A percentile compares a stretch with the other conserved stretches of the same genome.
Evolutionary conservation across 495 filamentous ascomycete species (phyloP).

Genomic region (Podospora anserina): DNA sequence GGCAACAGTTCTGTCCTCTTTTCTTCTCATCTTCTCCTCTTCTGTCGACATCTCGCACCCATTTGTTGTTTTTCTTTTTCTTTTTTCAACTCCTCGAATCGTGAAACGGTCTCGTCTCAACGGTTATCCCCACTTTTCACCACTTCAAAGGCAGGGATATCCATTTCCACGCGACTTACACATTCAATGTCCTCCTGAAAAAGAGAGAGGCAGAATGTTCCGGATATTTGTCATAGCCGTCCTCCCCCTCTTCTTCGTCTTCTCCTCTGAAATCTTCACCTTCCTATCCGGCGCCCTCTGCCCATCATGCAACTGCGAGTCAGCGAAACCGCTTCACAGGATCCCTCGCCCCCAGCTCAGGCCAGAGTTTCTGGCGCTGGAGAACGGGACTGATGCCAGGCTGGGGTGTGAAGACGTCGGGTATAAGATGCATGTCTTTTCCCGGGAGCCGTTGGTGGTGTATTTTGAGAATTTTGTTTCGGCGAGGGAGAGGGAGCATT

Average conservation of each 20-base stretch:
- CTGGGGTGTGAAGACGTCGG: slow-evolving; percentile 31
- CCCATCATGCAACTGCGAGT: slow-evolving; percentile 4
- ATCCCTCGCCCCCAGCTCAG: slow-evolving; percentile 41
- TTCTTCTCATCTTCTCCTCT: neutral
- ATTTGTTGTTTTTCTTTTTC: neutral
- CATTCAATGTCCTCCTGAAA: neutral
- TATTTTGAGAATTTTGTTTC: slow-evolving; percentile 47
- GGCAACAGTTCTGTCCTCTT: neutral
- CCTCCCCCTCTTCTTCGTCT: slow-evolving; percentile 26
- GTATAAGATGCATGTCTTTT: slow-evolving; percentile 42
- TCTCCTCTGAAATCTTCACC: slow-evolving; percentile 26
- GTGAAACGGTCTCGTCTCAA: neutral
- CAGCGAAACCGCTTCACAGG: slow-evolving; percentile 26
- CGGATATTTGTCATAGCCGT: slow-evolving; percentile 25
- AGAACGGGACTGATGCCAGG: slow-evolving; percentile 26
- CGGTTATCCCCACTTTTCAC: neutral
- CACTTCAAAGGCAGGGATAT: neutral
- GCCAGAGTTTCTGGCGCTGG: slow-evolving; percentile 42
- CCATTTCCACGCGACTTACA: neutral
- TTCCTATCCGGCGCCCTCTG: slow-evolving; percentile 17
- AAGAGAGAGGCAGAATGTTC: slow-evolving; percentile 23
- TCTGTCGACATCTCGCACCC: too few relatives aligned
- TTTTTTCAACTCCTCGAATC: neutral
- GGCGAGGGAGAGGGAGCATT: slow-evolving; percentile 34
- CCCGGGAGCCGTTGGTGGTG: slow-evolving; percentile 42